Evolutionary conservation across 495 filamentous ascomycete genomes (phyloP), one percentile per base, ranked within the genome.

Genomic region (Neurospora hispaniola): DNA sequence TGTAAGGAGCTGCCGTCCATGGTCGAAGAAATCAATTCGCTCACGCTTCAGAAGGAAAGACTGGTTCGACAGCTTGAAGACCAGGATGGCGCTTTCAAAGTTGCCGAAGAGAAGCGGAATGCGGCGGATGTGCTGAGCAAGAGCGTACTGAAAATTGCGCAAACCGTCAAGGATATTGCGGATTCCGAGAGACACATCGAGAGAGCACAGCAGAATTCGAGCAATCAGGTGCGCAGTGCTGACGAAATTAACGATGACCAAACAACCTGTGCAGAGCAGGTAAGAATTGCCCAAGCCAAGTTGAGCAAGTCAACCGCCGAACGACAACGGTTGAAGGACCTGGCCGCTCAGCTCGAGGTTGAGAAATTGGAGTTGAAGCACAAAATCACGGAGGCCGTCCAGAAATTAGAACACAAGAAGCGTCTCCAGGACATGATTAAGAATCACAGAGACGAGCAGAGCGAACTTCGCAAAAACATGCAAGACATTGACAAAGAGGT

Each of bases 201-300:
- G 73, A 88, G 92, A 12, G 87, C 87, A 9, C 93, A 94, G 73
- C 89, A 97, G 75, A 88, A 90, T 69, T 88, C 90, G 18, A 81
- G 85, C 74, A 88, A 89, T 3, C 76, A 86, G 18, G 83, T 87
- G 6, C 89, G 91, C 73, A 91, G 91, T 8, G 82, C 93, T 20
- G 91, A 97, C 70, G 92, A 97, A 74, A 93, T 98, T 73, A 92
- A 94, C 75, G 88, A 91, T 18, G 87, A 96, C 70, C 88, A 93
- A 71, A 87, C 88, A 27, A 79, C 83, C 39, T 86, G 90, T 75
- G 87, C 86, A n/a, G 93, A 94, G 73, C 88, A 92, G 77, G 84
- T 88, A 35, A 86, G 89, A 72, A 77, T 80, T n/a, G 76, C 89
- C 11, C 92, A 91, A 76, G 84, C 87, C 42, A 86, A 83, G 39